phyloP scores from a whole-genome alignment of 345 rosid genomes.

The Physaria fendleri region DNA sequence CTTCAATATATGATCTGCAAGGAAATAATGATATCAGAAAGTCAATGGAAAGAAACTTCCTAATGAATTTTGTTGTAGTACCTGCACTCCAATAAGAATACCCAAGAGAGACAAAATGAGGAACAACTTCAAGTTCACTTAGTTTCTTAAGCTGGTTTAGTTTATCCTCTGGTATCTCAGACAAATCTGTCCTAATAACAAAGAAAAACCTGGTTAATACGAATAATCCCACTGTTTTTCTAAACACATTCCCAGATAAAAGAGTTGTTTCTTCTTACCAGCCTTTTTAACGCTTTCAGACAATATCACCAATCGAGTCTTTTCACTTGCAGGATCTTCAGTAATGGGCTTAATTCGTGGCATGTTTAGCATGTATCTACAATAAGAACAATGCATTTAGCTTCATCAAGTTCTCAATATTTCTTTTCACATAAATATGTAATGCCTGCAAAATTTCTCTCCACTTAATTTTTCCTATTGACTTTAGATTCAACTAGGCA shows the following conservation, averaged over 20 bases:
- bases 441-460: background rate
- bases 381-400: background rate
- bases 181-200: conserved; percentile 55
- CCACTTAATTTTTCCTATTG: no score
- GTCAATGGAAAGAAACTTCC: background rate
- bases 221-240: background rate
- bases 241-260: background rate
- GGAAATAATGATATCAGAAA: no score
- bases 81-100: conserved; percentile 96
- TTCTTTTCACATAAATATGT: background rate
- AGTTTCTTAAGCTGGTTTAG: conserved; percentile 55
- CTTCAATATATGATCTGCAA: conserved; percentile 88
- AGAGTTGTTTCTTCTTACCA: conserved; percentile 39
- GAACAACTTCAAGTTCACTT: conserved; percentile 55
- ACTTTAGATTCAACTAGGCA: no score
- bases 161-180: conserved; percentile 53
- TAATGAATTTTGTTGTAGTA: conserved; percentile 22
- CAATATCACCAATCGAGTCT: conserved; percentile 60
- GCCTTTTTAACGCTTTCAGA: conserved; percentile 54
- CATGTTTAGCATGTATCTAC: conserved; percentile 79
- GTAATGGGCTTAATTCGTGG: conserved; percentile 71
- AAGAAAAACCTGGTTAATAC: conserved; percentile 11
- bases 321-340: conserved; percentile 64
- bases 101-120: conserved; percentile 67
- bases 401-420: background rate